phyloP scores from a whole-genome alignment of 179 eudicot species.

The Vitellaria paradoxa region DNA sequence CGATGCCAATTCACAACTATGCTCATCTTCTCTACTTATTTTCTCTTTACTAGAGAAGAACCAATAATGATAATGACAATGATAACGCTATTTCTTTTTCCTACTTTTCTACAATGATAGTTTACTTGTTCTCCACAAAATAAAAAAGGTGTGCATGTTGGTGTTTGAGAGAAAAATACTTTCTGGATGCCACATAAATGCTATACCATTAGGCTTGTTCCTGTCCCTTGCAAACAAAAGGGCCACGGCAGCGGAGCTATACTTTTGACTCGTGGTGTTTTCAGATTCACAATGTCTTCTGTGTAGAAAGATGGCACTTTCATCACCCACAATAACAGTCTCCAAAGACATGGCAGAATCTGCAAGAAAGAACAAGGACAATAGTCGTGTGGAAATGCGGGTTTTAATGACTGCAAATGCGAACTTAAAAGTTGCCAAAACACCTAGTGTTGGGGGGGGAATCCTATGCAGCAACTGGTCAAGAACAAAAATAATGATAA shows the following conservation, averaged over 20 bases:
- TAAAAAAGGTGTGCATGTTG: neutral
- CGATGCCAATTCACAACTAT: neutral
- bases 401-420: neutral
- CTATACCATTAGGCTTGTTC: constrained; percentile 49
- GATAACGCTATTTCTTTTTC: too few species aligned
- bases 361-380: constrained; percentile 33
- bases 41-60: too few species aligned
- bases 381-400: neutral
- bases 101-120: too few species aligned
- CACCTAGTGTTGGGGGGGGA: too few species aligned
- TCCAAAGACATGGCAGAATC: constrained; percentile 58
- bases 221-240: constrained; percentile 59
- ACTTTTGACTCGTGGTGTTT: constrained; percentile 8
- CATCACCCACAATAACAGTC: constrained; percentile 76
- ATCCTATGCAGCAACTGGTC: too few species aligned
- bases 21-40: neutral
- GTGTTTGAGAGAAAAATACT: neutral
- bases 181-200: neutral
- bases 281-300: constrained; percentile 22
- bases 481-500: too few species aligned
- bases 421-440: neutral
- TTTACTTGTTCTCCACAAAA: neutral
- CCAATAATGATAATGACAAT: too few species aligned
- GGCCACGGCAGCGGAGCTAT: constrained; percentile 48
- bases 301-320: constrained; percentile 41